These are phyloP conservation scores for Ustanciosporium gigantosporum DNA, from an alignment of 1,284 basidiomycete genomes.

Conservation along the genomic window DNA sequence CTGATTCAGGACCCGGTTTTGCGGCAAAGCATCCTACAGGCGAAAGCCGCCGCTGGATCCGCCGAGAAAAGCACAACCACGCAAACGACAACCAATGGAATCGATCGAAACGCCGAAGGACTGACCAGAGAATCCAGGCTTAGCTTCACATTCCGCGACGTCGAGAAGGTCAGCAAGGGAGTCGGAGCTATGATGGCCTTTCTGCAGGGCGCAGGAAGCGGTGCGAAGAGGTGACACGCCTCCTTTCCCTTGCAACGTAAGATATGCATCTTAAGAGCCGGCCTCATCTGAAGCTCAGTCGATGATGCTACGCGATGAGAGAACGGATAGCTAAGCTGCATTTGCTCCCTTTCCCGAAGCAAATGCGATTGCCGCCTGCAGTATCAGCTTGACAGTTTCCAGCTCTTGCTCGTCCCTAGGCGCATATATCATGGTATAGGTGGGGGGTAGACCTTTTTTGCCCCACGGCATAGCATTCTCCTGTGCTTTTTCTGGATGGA, in stretches of 20 bases:
- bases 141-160: conserved; percentile 85
- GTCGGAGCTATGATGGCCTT: conserved; percentile 40
- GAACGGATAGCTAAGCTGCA: too few species aligned
- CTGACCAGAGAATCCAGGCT: conserved; percentile 71
- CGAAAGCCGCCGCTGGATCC: conserved; percentile 50
- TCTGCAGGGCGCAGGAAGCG: conserved; percentile 14
- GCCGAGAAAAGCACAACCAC: conserved; percentile 62
- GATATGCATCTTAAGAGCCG: neutral
- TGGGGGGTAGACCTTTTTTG: conserved; percentile 37
- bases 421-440: conserved; percentile 38
- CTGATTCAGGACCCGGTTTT: conserved; percentile 18
- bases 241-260: neutral
- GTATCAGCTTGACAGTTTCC: conserved; percentile 15
- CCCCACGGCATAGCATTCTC: too few species aligned
- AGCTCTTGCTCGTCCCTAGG: conserved; percentile 34
- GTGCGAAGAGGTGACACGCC: neutral
- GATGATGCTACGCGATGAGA: too few species aligned
- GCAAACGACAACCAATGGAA: neutral
- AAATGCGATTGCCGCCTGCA: conserved; percentile 23
- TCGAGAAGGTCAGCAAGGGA: conserved; percentile 62
- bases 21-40: conserved; percentile 10
- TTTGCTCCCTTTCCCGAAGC: conserved; percentile 24
- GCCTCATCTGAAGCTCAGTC: too few species aligned
- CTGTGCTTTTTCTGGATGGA: too few species aligned
- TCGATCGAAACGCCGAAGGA: conserved; percentile 9